Percentiles rank a stretch among this genome's conserved stretches.
These are phyloP conservation scores for Microbotryomycetes sp. DNA, from an alignment of 1,284 basidiomycete species.

Conservation along the genomic window DNA sequence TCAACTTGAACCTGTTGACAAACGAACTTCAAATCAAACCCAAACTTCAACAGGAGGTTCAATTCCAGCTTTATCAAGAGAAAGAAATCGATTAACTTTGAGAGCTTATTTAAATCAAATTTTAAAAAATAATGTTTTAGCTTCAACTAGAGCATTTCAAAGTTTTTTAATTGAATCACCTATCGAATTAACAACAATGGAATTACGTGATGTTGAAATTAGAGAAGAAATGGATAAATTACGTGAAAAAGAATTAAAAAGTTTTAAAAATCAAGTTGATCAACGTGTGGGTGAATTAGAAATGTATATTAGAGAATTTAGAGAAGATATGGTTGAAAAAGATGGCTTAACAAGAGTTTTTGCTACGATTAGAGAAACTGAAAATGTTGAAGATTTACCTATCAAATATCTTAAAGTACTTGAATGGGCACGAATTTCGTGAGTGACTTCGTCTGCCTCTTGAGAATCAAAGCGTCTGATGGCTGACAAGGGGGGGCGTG, in stretches of 20 bases:
- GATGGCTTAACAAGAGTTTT: conserved; percentile 87
- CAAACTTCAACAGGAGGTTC: conserved; percentile 17
- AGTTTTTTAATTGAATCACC: conserved; percentile 80
- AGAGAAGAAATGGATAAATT: conserved; percentile 86
- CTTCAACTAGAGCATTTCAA: conserved; percentile 74
- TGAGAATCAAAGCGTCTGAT: conserved; percentile 16
- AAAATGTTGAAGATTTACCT: conserved; percentile 71
- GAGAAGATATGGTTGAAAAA: conserved; percentile 81
- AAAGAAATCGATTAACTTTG: conserved; percentile 92
- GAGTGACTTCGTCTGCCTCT: conserved; percentile 34
- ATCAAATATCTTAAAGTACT: conserved; percentile 78
- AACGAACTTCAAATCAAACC: conserved; percentile 26
- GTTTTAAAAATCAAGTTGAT: conserved; percentile 82
- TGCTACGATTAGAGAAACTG: conserved; percentile 74
- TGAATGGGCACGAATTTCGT: conserved; percentile 97
- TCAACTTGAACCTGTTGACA: conserved; percentile 4
- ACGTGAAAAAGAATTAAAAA: conserved; percentile 76
- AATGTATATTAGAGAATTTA: conserved; percentile 75
- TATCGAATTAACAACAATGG: conserved; percentile 62
- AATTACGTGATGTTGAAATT: conserved; percentile 67
- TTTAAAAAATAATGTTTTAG: conserved; percentile 64
- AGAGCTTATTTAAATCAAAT: conserved; percentile 82
- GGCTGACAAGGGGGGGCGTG: no score
- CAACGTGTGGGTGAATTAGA: conserved; percentile 79
- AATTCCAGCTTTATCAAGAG: conserved; percentile 58